Conservation (phyloP, 192 early-diverging fungal genomes). For the Coemansia furcata region DNA sequence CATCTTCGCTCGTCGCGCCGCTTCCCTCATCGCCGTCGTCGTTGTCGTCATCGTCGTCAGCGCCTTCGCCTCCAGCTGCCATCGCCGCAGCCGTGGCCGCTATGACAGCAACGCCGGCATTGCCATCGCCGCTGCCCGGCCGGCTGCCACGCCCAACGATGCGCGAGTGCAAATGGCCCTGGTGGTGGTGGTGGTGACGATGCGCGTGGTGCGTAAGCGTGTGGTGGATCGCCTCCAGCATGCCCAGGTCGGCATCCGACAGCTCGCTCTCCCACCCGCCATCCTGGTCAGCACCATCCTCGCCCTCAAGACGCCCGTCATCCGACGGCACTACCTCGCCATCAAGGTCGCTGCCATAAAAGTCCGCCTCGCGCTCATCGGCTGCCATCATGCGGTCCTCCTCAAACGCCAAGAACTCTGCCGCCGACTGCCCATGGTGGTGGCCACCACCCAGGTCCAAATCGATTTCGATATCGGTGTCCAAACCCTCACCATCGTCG, state of each 20-base stretch:
- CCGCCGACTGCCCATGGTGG: background rate
- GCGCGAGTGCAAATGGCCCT: background rate
- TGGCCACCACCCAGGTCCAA: background rate
- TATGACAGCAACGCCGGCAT: background rate
- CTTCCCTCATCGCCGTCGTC: conserved; percentile 5
- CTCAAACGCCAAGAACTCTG: conserved; percentile 19
- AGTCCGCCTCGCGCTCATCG: conserved; percentile 57
- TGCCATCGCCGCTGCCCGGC: conserved; percentile 8
- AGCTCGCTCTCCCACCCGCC: conserved; percentile 37
- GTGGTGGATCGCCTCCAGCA: conserved; percentile 18
- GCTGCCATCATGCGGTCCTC: conserved; percentile 56
- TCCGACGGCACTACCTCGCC: conserved; percentile 45
- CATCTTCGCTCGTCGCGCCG: conserved; percentile 14
- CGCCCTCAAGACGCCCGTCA: conserved; percentile 14
- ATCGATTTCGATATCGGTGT: background rate
- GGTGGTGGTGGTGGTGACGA: conserved; percentile 11
- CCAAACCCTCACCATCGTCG: conserved; percentile 22
- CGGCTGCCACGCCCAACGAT: conserved; percentile 12
- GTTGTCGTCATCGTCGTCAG: conserved; percentile 9
- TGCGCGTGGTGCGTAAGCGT: conserved; percentile 14
- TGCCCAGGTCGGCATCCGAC: conserved; percentile 22
- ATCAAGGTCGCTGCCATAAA: conserved; percentile 59
- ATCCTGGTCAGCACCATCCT: conserved; percentile 34
- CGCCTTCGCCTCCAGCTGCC: conserved; percentile 7
- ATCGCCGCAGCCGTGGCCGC: conserved; percentile 2